Base-by-base conservation (phyloP, 257 asterid genomes). In the Scutellaria galericulata region DNA sequence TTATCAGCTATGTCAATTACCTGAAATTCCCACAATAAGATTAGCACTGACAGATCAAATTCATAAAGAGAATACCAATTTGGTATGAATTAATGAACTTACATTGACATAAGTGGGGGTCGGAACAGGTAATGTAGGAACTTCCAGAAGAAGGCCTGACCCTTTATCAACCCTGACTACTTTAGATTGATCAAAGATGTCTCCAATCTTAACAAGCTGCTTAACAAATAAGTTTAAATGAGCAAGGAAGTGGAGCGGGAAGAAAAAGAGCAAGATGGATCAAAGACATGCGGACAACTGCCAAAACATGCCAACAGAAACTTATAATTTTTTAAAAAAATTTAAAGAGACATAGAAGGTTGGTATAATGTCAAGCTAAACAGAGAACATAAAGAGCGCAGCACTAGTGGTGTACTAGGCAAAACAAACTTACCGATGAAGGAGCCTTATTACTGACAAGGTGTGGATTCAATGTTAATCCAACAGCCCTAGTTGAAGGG, bases 41-140 rank as follows among this genome's bases (percentile, higher is more conserved):
- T 65, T 35, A 66, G 52, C 24, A 35, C 18, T 64, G 11, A 64
- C 9, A 41, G 15, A 52, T 70, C 52, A 61, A 68, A 59, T 63
- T 47, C 76, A 60, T 5, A 35, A 39, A 67, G 15, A 15, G 22
- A 71, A 50, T n/a, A 12, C 7, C 41, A 70, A 58, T 8, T 55
- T 22, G 37, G 5, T 47, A 41, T 45, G 66, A 58, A 74, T 40
- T 51, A 48, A 74, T 63, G 64, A 66, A 72, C 96, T 81, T 81
- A 95, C 99, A 85, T 85, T 86, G 62, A 95, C 98, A 85, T 86
- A 92, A 72, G 93, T 84, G 60, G 99, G 98, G 77, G 96, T 92
- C 18, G 96, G 88, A 78, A 68, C 73, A 63, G 98, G 99, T 39
- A 70, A 31, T 24, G 97, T 83, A 42, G 98, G 96, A 71, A 89